Evolutionary conservation across 2,329 filamentous ascomycete genomes (phyloP), one percentile per base, ranked within the genome.

Genomic region (Xylaria sp.): DNA sequence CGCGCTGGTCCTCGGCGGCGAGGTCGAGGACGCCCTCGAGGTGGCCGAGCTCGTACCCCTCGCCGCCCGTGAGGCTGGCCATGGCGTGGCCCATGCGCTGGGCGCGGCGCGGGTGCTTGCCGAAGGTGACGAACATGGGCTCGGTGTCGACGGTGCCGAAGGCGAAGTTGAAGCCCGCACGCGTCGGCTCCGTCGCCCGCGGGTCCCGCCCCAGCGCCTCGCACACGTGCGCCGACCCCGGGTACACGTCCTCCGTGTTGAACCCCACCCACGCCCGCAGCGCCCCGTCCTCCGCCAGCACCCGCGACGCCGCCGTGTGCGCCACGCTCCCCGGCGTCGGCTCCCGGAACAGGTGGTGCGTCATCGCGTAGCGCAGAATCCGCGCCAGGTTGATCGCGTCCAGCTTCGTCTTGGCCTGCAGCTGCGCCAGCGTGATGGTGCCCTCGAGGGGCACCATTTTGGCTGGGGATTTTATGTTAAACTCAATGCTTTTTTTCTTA

Each of bases 21-120:
- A 86, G 79, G 61, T 84, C 78, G 60, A 80, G 85, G 40, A 76
- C 78, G 37, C 81, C 69, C 2, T 84, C 72, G 8, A 86, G 72
- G 59, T 84, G 75, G 20, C 69, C 69, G 4, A 83, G 62, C 58
- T 83, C 80, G 59, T 83, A 84, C 0, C 83, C 82, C 60, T 84
- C 79, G 51, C 79, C 82, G 2, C 75, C 77, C 0, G 78, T 80
- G 47, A 85, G 69, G 47, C 75, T 81, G 1, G 71, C 69, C 82
- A 86, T 85, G 37, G 80, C 81, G 7, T 72, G 71, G 5, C 78
- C 81, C 70, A 85, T 82, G 48, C 79, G 74, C 56, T 75, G 74
- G 2, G 79, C 78, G 8, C 77, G 73, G n/a, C 57, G 50, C 1
- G 77, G 73, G 24, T 78, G 73, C 59, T 78, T 79, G 45, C 76